phyloP scores from a whole-genome alignment of 345 rosid genomes.

The Odontarrhena argentea region DNA sequence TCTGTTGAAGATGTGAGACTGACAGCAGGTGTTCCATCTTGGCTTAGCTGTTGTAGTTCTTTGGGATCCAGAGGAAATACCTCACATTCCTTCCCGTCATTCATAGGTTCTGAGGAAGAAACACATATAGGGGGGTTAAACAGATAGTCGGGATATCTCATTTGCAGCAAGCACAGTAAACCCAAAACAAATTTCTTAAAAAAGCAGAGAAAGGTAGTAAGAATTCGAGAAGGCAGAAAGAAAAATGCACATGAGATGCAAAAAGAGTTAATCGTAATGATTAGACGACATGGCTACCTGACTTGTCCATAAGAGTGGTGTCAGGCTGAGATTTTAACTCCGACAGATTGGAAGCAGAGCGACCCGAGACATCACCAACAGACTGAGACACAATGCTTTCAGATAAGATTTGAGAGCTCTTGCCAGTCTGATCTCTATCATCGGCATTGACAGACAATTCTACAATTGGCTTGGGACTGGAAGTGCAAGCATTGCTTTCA shows the following conservation, averaged over 20 bases:
- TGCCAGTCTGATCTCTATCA: constrained; percentile 32
- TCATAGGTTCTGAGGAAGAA: constrained; percentile 28
- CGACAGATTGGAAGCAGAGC: constrained; percentile 37
- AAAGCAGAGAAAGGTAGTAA: neutral
- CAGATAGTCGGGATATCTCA: constrained; percentile 24
- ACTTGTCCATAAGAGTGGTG: constrained; percentile 38
- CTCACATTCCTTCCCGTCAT: constrained; percentile 41
- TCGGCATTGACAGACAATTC: constrained; percentile 42
- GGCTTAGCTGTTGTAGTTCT: constrained; percentile 29
- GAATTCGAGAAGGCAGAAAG: neutral
- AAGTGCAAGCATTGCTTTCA: constrained; percentile 29
- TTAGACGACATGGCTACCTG: constrained; percentile 47
- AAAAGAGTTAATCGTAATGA: constrained; percentile 17
- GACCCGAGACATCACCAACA: constrained; percentile 32
- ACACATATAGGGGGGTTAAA: constrained; percentile 2
- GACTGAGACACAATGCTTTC: constrained; percentile 37
- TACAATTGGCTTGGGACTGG: constrained; percentile 36
- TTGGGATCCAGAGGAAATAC: constrained; percentile 24
- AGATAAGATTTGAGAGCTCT: constrained; percentile 30
- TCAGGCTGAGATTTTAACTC: constrained; percentile 42
- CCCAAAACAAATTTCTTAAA: neutral
- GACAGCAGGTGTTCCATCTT: constrained; percentile 31
- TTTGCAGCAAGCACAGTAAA: constrained; percentile 12
- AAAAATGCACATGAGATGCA: constrained; percentile 3
- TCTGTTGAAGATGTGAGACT: constrained; percentile 32